Percentiles rank a stretch among this genome's conserved stretches.
Evolutionary conservation across 306 rosid species (phyloP).

Genomic region (Cucumis hystrix): DNA sequence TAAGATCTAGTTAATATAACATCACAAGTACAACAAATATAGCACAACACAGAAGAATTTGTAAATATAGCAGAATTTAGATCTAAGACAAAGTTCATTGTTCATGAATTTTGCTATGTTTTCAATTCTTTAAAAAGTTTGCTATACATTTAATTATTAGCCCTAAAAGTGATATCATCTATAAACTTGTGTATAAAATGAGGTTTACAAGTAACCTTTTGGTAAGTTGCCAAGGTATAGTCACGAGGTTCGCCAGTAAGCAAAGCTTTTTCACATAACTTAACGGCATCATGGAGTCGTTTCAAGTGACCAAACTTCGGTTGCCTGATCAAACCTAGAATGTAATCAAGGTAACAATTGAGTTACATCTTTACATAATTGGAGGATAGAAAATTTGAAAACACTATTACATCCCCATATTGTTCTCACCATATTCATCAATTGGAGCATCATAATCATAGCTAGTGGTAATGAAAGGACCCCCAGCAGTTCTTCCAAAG

Average conservation of each 20-base stretch:
- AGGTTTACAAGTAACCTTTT: constrained; percentile 12
- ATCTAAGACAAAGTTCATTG: no score
- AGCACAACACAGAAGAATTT: no score
- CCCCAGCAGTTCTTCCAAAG: constrained; percentile 40
- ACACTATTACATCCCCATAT: background rate
- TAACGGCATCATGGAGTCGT: constrained; percentile 54
- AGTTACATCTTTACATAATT: background rate
- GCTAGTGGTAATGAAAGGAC: constrained; percentile 42
- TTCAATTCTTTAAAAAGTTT: no score
- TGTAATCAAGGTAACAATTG: background rate
- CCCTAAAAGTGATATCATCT: no score
- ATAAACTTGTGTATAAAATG: background rate
- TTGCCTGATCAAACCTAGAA: constrained; percentile 40
- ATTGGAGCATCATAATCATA: constrained; percentile 47
- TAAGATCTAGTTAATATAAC: constrained; percentile 5
- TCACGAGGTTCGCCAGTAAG: constrained; percentile 46
- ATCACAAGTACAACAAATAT: background rate
- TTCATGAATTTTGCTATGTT: no score
- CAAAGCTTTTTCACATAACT: constrained; percentile 53
- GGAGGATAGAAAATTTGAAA: background rate
- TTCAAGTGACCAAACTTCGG: constrained; percentile 76
- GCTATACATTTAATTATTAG: no score
- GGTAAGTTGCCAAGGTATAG: constrained; percentile 30
- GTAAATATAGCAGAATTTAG: no score
- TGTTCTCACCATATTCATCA: constrained; percentile 39